phyloP scores from a whole-genome alignment of 345 rosid genomes.

The Arabidopsis suecica region DNA sequence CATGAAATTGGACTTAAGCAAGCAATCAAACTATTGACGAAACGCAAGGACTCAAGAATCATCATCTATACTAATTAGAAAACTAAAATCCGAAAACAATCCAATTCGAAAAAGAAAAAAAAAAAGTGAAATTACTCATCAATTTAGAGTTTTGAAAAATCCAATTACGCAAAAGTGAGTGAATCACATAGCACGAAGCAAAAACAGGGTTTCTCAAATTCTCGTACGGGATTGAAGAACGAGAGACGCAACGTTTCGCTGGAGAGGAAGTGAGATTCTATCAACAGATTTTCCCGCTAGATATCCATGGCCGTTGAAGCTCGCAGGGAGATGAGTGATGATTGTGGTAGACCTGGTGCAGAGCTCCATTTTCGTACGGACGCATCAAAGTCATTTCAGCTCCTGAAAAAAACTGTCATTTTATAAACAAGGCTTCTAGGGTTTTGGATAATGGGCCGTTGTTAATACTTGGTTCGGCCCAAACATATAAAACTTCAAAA shows the following conservation, averaged over 20 bases:
- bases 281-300: conserved; percentile 24
- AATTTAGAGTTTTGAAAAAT: neutral
- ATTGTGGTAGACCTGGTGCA: conserved; percentile 28
- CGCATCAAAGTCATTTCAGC: neutral
- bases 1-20: neutral
- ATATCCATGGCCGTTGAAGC: conserved; percentile 8
- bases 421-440: conserved; percentile 28
- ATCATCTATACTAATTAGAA: neutral
- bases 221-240: conserved; percentile 52
- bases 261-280: conserved; percentile 38
- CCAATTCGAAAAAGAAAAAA: neutral
- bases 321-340: conserved; percentile 40
- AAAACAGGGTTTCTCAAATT: conserved; percentile 36
- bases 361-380: conserved; percentile 55
- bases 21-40: neutral
- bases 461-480: neutral
- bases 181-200: neutral
- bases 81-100: neutral
- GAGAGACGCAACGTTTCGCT: conserved; percentile 26
- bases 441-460: conserved; percentile 6
- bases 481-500: too few species aligned
- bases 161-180: neutral
- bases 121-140: neutral
- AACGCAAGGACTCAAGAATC: neutral
- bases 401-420: neutral